These are phyloP conservation scores for Simplicillium aogashimaense DNA, from an alignment of 2,329 filamentous ascomycete species.

Conservation along the genomic window DNA sequence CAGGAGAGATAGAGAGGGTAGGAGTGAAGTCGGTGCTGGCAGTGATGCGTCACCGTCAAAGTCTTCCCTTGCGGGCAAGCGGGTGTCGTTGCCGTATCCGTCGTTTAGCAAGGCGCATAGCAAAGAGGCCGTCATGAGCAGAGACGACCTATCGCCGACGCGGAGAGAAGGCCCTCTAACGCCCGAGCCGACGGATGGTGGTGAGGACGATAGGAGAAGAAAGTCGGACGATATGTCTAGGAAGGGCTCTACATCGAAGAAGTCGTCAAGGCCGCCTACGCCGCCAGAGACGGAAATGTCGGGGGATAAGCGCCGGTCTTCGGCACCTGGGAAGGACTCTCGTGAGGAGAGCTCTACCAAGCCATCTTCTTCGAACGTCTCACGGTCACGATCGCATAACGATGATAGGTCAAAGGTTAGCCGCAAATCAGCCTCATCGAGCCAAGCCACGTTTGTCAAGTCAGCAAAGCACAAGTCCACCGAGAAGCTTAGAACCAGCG, in stretches of 20 bases:
- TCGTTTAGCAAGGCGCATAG: constrained; percentile 84
- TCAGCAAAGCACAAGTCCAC: constrained; percentile 21
- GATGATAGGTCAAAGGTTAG: constrained; percentile 44
- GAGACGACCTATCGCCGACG: constrained; percentile 34
- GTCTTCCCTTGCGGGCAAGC: constrained; percentile 28
- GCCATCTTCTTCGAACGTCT: constrained; percentile 33
- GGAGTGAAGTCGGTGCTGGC: constrained; percentile 27
- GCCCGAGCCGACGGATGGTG: constrained; percentile 58
- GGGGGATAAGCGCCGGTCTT: constrained; percentile 21
- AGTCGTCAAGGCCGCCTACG: constrained; percentile 44
- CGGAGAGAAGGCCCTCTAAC: constrained; percentile 41
- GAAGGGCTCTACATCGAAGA: constrained; percentile 26
- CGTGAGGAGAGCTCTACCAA: constrained; percentile 22
- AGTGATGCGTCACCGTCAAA: constrained; percentile 29
- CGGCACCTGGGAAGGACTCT: constrained; percentile 10
- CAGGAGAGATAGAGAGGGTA: constrained; percentile 11
- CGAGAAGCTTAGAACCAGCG: constrained; percentile 23
- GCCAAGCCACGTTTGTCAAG: constrained; percentile 45
- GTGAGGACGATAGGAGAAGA: constrained; percentile 23
- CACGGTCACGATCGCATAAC: constrained; percentile 32
- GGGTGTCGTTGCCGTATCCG: constrained; percentile 60
- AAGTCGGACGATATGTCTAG: constrained; percentile 35
- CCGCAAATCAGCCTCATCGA: constrained; percentile 45
- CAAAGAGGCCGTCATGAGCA: constrained; percentile 69
- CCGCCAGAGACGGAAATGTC: constrained; percentile 55